Evolutionary conservation across 140 eudicot species (phyloP), one percentile per base, ranked within the genome.

Genomic region (Senecio squalidus): DNA sequence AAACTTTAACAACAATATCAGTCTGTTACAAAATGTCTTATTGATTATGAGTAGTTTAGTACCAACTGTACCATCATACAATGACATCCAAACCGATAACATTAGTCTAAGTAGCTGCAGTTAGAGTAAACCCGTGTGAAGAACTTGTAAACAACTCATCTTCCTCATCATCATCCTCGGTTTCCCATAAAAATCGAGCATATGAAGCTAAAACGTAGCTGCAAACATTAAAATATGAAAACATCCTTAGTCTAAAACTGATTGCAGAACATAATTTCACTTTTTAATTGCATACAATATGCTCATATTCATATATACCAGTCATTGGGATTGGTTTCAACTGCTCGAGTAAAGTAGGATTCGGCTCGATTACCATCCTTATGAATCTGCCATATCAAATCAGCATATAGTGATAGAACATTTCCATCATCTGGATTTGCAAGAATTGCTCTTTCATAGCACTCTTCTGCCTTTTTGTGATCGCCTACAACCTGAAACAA

Each of bases 381-480:
- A 30, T 17, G 60, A 17, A 17, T 4, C 60, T 55, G 26, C 60
- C 60, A 55, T 9, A 55, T 55, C 10, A 55, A 9, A 16, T 55
- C 43, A 29, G 43, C 44, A 31, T 55, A 55, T 7, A 9, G 14
- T 10, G 44, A 55, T 11, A 55, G 30, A 30, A 55, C 43, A 16
- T 55, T 9, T 16, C 28, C 60, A 15, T 55, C 60, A 55, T 13
- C 9, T 30, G 44, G 27, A 55, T 31, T 9, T 8, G 44, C 60
- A 29, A 55, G 28, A 29, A 55, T 55, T 31, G 60, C 60, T 30
- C 60, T 55, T 55, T 9, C 44, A 18, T 54, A 30, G 43, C 30
- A 55, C 60, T 55, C 60, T 55, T 55, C 60, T 3, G 44, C 60
- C 27, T 55, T 55, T 14, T 52, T 52, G 58, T 52, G 38, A 52